Evolutionary conservation across 495 filamentous ascomycete genomes (phyloP).

Genomic region (Aspergillus nanangensis): DNA sequence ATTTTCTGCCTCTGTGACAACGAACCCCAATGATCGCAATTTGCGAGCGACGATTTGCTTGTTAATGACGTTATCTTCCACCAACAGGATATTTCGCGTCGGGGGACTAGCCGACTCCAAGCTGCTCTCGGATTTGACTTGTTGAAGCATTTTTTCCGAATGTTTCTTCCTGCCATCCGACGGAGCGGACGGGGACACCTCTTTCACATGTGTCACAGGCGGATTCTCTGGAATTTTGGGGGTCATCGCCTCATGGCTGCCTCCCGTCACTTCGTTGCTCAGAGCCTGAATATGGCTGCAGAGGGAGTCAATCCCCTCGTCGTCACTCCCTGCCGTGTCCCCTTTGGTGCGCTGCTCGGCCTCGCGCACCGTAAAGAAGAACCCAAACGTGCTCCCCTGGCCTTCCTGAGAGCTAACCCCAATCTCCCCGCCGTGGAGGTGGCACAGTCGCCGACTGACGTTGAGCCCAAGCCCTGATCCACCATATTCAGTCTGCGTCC

Average conservation of each 20-base stretch:
- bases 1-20: conserved; percentile 66
- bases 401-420: conserved; percentile 69
- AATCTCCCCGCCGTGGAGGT: conserved; percentile 81
- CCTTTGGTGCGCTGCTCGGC: conserved; percentile 24
- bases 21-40: conserved; percentile 57
- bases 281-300: conserved; percentile 17
- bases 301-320: conserved; percentile 13
- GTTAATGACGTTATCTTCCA: conserved; percentile 81
- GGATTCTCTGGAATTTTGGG: conserved; percentile 7
- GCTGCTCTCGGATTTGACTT: not conserved
- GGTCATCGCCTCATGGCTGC: conserved; percentile 3
- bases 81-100: conserved; percentile 54
- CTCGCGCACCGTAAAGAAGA: conserved; percentile 64
- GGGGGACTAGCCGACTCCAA: conserved; percentile 4
- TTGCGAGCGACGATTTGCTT: conserved; percentile 63
- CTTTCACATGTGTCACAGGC: not conserved
- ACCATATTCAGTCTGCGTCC: conserved; percentile 77
- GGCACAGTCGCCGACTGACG: conserved; percentile 72
- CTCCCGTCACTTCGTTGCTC: conserved; percentile 12
- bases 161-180: conserved; percentile 5
- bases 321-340: conserved; percentile 11
- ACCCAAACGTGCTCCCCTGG: conserved; percentile 77
- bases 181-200: not conserved
- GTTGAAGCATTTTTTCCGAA: conserved; percentile 1
- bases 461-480: conserved; percentile 81